Conservation (phyloP, 306 rosid species). For the Corylus heterophylla region DNA sequence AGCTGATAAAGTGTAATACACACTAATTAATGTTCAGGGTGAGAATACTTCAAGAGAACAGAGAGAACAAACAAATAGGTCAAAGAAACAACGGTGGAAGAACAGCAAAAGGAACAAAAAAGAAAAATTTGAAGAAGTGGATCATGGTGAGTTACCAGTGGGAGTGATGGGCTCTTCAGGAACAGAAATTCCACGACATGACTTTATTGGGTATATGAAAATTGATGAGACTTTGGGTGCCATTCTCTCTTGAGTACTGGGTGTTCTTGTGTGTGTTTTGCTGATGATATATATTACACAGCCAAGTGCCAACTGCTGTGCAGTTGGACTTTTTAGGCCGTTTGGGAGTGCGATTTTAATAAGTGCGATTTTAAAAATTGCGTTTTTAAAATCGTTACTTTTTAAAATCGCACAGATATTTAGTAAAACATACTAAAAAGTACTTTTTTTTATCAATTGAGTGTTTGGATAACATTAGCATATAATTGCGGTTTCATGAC, state of each 20-base stretch:
- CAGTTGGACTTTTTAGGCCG: too few relatives aligned
- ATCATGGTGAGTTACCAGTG: constrained; percentile 38
- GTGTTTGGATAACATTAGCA: too few relatives aligned
- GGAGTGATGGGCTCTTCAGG: constrained; percentile 69
- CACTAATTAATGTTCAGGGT: not conserved
- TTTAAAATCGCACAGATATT: too few relatives aligned
- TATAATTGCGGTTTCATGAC: too few relatives aligned
- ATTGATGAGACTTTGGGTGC: constrained; percentile 47
- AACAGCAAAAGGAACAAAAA: not conserved
- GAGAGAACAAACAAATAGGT: constrained; percentile 1
- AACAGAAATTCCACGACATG: constrained; percentile 88
- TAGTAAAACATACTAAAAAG: too few relatives aligned
- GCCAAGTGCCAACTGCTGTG: not conserved
- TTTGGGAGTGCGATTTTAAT: too few relatives aligned
- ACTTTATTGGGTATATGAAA: constrained; percentile 75
- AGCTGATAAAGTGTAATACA: not conserved
- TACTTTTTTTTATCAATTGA: too few relatives aligned
- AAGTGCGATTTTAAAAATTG: too few relatives aligned
- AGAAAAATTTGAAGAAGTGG: not conserved
- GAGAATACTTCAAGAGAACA: not conserved
- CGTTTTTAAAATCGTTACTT: too few relatives aligned
- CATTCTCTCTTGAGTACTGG: constrained; percentile 2
- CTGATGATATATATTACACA: not conserved
- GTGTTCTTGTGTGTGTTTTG: not conserved
- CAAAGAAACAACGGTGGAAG: not conserved